A percentile compares a stretch with the other conserved stretches of the same genome.
Conservation (phyloP, 1,284 basidiomycete species). For the Ceratobasidium sp. region DNA sequence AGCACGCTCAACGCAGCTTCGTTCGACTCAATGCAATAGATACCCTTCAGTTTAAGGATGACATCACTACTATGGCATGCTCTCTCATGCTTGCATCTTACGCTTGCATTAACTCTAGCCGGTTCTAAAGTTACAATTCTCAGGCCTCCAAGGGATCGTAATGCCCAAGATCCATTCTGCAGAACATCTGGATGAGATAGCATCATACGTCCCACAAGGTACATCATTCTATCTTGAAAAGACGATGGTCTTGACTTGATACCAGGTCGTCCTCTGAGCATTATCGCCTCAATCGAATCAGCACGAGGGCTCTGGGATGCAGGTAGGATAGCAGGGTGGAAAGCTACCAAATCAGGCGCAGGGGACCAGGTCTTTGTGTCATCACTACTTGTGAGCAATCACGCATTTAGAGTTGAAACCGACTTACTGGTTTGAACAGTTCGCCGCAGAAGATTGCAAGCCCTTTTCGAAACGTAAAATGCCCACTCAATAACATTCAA, state of each 20-base stretch:
- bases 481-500: neutral
- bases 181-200: constrained; percentile 75
- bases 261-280: constrained; percentile 62
- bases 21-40: constrained; percentile 83
- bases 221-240: constrained; percentile 52
- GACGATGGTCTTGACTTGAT: constrained; percentile 50
- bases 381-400: constrained; percentile 44
- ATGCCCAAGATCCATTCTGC: constrained; percentile 84
- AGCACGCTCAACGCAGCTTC: constrained; percentile 69
- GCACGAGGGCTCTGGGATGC: constrained; percentile 75
- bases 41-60: constrained; percentile 78
- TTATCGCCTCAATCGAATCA: constrained; percentile 86
- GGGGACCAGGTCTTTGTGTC: constrained; percentile 57
- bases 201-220: constrained; percentile 61
- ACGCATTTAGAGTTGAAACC: neutral
- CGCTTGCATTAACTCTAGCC: no score
- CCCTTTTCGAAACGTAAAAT: neutral
- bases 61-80: constrained; percentile 76
- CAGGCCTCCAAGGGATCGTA: constrained; percentile 71
- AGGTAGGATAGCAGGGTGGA: constrained; percentile 76
- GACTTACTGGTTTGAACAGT: constrained; percentile 63
- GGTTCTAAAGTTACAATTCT: constrained; percentile 64
- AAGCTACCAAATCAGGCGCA: constrained; percentile 45
- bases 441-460: constrained; percentile 92
- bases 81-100: neutral